Evolutionary conservation across 2,329 filamentous ascomycete genomes (phyloP).

Genomic region (Calycina herbarum): DNA sequence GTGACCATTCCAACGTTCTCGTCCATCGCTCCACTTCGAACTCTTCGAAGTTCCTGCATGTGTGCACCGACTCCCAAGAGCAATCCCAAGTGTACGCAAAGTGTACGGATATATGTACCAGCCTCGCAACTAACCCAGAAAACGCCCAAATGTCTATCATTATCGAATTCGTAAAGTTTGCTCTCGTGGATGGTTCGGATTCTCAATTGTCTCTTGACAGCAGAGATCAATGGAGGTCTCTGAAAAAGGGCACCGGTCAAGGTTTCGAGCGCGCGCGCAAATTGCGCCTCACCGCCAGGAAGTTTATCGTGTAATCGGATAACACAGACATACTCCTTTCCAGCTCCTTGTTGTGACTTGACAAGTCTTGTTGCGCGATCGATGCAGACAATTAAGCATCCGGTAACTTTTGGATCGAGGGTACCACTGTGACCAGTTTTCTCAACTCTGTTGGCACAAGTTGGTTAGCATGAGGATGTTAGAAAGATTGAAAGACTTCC

Average conservation of each 20-base stretch:
- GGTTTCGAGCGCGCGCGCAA: slow-evolving; percentile 90
- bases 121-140: slow-evolving; percentile 99
- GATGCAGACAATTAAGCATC: slow-evolving; percentile 91
- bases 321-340: slow-evolving; percentile 98
- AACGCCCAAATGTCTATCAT: slow-evolving; percentile 93
- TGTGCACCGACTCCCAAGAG: slow-evolving; percentile 82
- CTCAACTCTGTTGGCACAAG: slow-evolving; percentile 62
- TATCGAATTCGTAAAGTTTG: slow-evolving; percentile 97
- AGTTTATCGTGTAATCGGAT: slow-evolving; percentile 95
- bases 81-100: slow-evolving; percentile 88
- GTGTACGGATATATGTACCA: slow-evolving; percentile 96
- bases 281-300: slow-evolving; percentile 88
- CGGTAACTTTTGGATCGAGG: slow-evolving; percentile 96
- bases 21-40: slow-evolving; percentile 91
- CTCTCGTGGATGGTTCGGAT: slow-evolving; percentile 97
- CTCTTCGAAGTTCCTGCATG: slow-evolving; percentile 97
- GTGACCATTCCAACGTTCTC: slow-evolving; percentile 88
- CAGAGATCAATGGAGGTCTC: slow-evolving; percentile 93
- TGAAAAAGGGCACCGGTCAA: slow-evolving; percentile 97
- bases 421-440: slow-evolving; percentile 99
- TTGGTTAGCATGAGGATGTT: slow-evolving; percentile 24
- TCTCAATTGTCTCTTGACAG: slow-evolving; percentile 97
- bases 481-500: slow-evolving; percentile 21
- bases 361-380: slow-evolving; percentile 96
- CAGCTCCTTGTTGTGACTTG: slow-evolving; percentile 97